These are phyloP conservation scores for Chrysoporthe deuterocubensis DNA, from an alignment of 2,329 filamentous ascomycete species.

Conservation along the genomic window DNA sequence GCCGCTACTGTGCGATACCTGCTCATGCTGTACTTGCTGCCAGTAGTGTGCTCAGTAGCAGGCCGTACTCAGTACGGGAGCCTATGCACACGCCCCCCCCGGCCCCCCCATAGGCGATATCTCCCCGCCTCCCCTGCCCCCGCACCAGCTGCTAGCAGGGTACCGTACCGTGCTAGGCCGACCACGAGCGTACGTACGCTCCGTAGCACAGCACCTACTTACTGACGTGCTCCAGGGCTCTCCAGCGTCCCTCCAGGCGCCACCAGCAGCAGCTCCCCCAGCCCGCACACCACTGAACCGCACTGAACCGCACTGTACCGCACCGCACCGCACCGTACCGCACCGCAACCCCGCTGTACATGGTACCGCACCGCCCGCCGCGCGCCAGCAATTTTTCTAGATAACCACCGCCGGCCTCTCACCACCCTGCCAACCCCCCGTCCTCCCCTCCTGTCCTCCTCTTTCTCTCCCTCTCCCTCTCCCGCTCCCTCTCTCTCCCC, in stretches of 20 bases:
- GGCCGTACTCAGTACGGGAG: neutral
- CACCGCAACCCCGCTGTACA: neutral
- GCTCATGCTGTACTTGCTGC: neutral
- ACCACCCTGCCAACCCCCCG: neutral
- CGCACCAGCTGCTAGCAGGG: neutral
- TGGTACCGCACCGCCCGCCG: neutral
- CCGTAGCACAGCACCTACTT: neutral
- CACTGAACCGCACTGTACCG: neutral
- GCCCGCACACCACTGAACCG: neutral
- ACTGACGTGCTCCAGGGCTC: neutral
- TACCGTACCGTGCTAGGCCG: neutral
- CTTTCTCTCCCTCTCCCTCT: neutral
- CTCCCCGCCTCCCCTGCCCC: neutral
- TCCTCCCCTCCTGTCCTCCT: neutral
- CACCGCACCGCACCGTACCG: neutral
- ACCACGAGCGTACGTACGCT: neutral
- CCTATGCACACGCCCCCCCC: neutral
- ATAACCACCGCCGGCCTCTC: conserved; percentile 16
- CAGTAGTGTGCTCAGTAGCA: neutral
- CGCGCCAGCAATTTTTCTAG: conserved; percentile 10
- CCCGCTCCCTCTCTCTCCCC: conserved; percentile 29
- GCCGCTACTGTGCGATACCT: too few relatives aligned
- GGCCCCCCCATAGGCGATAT: neutral
- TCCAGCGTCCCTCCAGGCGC: neutral
- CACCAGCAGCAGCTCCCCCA: neutral